Evolutionary conservation across 1,139 yeast genomes (phyloP), one percentile per base, ranked within the genome.

Genomic region (Diutina scorzettiae): DNA sequence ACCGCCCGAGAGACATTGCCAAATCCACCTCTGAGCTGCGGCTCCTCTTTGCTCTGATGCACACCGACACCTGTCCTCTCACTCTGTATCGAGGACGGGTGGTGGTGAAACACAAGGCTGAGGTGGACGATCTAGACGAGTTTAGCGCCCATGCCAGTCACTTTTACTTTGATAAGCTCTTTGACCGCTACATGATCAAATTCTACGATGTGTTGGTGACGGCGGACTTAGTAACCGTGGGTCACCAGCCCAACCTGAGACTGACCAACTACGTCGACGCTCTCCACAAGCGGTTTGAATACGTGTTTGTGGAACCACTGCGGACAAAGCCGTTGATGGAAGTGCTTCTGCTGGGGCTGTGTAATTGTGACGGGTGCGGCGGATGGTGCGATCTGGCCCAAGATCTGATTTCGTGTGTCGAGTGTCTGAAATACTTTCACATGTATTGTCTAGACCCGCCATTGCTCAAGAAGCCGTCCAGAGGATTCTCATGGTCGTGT

Each of bases 401-500:
- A 16, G 39, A 24, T 18, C 12, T 24, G 21, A 79, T 89, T n/a
- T 71, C 69, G 47, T 89, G 96, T 62, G 83, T 83, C n/a, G 80
- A 73, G 43, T 89, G 97, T 58, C 64, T 67, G 12, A 69, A 72
- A 27, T 69, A 69, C 48, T 85, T 77, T 51, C 97, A 89, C 61
- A 76, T 87, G 78, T 66, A 75, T 41, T 89, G 97, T 57, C 73
- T 89, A 41, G 87, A 82, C 47, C 96, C 96, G 1, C 96, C 96
- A 0, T 59, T 86, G 37, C 57, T 73, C 43, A 74, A 76, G 50
- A 84, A 84, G 52, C 96, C 96, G 0, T 79, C 86, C 41, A 64
- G 95, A 45, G 96, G 96, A 1, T 83, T 86, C 55, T 84, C 87
- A 5, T 89, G 96, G 96, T 73, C 87, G n/a, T 89, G 96, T 66